Evolutionary conservation across 2,329 filamentous ascomycete species (phyloP), one percentile per base, ranked within the genome.

Genomic region (Aspergillus awamori): DNA sequence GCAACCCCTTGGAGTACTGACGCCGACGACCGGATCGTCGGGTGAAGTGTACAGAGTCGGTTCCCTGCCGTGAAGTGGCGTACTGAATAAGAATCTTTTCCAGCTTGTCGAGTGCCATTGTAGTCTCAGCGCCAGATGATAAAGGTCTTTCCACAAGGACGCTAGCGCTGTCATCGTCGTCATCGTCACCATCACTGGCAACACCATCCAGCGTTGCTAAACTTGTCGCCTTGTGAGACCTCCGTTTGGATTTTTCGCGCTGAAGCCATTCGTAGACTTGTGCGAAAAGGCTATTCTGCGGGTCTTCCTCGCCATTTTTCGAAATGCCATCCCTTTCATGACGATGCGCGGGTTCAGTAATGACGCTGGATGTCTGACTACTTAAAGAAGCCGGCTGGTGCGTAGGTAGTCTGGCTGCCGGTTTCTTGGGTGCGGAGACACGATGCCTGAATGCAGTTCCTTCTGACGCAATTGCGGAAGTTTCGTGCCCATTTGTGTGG

Each of bases 211-310:
- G 41, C 53, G 62, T 68, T 60, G 67, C 75, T 80, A 69, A 74
- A 77, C 81, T 67, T 72, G 83, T 71, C 22, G 80, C 76, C 71
- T 83, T 86, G 54, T 83, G 82, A 8, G 82, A 77, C 41, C 84
- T 83, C 68, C 87, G 87, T 74, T 89, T 91, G 33, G 82, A 78
- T 71, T 89, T 90, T 77, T 97, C 93, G 53, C 89, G 86, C 68
- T 93, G 87, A 41, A 97, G 80, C 94, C 94, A 98, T 66, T 91
- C 87, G 26, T 86, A 84, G 13, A 97, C 87, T 72, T 96, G 91
- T 20, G 87, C 83, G 28, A 95, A 78, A 7, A 96, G 71, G 48
- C 64, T 68, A 52, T 72, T 64, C 41, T 77, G 75, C 22, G 68
- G 53, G 53, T 76, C 74, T n/a, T 75, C 72, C 4, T 75, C 63